These are phyloP conservation scores for Mrakia gelida DNA, from an alignment of 768 basidiomycete genomes.

Conservation along the genomic window DNA sequence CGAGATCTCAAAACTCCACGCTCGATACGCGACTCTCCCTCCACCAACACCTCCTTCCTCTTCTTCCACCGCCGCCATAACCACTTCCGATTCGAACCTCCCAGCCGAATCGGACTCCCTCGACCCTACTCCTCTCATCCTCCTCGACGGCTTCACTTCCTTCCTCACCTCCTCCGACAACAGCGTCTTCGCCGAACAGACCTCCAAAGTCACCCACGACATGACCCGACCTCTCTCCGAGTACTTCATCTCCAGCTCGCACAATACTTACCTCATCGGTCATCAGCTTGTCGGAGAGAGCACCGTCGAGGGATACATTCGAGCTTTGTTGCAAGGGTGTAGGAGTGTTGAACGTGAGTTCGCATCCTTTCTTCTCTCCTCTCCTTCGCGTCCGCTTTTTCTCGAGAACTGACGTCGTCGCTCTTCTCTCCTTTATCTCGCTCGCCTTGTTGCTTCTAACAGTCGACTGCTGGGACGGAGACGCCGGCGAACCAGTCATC, in stretches of 20 bases:
- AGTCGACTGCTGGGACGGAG: constrained; percentile 94
- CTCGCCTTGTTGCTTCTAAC: neutral
- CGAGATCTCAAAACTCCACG: constrained; percentile 15
- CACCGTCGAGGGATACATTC: constrained; percentile 87
- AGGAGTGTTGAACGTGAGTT: constrained; percentile 85
- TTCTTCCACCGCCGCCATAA: neutral
- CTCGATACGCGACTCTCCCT: constrained; percentile 16
- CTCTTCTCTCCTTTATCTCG: neutral
- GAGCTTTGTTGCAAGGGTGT: constrained; percentile 81
- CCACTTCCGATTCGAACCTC: neutral
- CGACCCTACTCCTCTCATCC: constrained; percentile 42
- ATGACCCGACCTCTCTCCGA: constrained; percentile 85
- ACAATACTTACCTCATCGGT: constrained; percentile 57
- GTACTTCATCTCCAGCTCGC: constrained; percentile 83
- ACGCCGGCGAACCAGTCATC: constrained; percentile 72
- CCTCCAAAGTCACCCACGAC: constrained; percentile 62
- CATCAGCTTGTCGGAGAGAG: constrained; percentile 65
- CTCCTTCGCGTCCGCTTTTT: neutral
- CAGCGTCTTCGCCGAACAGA: constrained; percentile 55
- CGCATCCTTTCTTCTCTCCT: neutral
- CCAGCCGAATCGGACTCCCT: neutral
- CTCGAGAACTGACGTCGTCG: neutral
- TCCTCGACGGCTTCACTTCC: constrained; percentile 63
- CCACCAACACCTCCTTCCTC: neutral
- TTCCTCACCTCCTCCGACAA: constrained; percentile 82